phyloP scores from a whole-genome alignment of 768 basidiomycete species.

The Tricholomella constricta region DNA sequence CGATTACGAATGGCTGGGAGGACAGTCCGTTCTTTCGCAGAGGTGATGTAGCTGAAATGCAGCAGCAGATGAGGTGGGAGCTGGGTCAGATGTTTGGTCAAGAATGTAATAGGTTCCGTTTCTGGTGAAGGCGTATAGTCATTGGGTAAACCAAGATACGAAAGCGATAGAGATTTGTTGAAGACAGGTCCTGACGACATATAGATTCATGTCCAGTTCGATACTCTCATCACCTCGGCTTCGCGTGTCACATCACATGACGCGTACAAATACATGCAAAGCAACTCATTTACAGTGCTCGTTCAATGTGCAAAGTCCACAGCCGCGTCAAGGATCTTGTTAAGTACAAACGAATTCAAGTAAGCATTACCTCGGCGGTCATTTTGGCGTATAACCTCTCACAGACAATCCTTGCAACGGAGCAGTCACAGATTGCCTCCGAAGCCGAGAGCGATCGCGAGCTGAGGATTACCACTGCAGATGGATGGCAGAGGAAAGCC shows the following conservation, averaged over 20 bases:
- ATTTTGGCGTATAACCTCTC: too few species aligned
- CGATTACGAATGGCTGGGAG: constrained; percentile 73
- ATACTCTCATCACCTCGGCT: background rate
- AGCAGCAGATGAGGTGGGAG: constrained; percentile 68
- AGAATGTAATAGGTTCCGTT: constrained; percentile 61
- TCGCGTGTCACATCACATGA: constrained; percentile 17
- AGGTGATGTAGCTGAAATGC: constrained; percentile 46
- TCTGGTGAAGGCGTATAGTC: constrained; percentile 65
- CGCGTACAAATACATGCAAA: constrained; percentile 6
- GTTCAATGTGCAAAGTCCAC: background rate
- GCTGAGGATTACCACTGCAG: too few species aligned
- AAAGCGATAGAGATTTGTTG: constrained; percentile 35
- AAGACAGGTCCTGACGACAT: constrained; percentile 27
- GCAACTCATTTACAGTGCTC: background rate
- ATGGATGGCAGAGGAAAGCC: too few species aligned
- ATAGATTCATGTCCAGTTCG: background rate
- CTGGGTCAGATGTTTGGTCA: constrained; percentile 55
- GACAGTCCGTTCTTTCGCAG: constrained; percentile 64
- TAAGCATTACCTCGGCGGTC: too few species aligned
- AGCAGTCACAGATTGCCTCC: too few species aligned
- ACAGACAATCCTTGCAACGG: too few species aligned
- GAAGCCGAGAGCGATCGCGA: too few species aligned
- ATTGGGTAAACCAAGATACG: constrained; percentile 57
- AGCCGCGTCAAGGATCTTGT: too few species aligned
- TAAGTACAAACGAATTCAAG: too few species aligned